Evolutionary conservation across 2,329 filamentous ascomycete species (phyloP).

Genomic region (Fusarium brachygibbosum): DNA sequence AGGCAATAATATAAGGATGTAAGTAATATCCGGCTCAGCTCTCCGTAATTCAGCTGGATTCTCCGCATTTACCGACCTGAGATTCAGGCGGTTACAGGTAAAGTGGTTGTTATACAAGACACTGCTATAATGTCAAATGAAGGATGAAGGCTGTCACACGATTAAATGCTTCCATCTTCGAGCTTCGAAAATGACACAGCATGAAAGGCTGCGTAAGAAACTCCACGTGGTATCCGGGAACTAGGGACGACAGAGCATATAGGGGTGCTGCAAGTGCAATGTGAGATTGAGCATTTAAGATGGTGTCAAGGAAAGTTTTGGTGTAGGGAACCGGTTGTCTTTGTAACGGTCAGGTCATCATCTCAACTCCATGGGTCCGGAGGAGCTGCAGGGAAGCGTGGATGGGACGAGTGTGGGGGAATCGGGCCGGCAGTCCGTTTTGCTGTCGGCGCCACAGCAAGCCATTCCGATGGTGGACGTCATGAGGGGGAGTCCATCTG

Average conservation of each 20-base stretch:
- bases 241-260: constrained; percentile 31
- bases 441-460: constrained; percentile 45
- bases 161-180: background rate
- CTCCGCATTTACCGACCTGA: constrained; percentile 32
- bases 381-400: constrained; percentile 30
- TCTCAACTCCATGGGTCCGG: constrained; percentile 4
- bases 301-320: constrained; percentile 17
- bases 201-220: constrained; percentile 6
- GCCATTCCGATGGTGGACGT: constrained; percentile 44
- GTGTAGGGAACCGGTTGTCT: constrained; percentile 11
- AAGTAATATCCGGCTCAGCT: constrained; percentile 24
- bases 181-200: constrained; percentile 10
- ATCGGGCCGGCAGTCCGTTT: constrained; percentile 47
- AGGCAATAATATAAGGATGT: constrained; percentile 1
- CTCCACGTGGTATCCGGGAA: constrained; percentile 42
- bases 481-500: constrained; percentile 18
- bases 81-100: constrained; percentile 27
- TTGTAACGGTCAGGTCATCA: constrained; percentile 26
- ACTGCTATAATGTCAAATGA: constrained; percentile 14
- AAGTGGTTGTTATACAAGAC: constrained; percentile 23
- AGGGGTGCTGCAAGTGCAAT: background rate
- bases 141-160: constrained; percentile 10
- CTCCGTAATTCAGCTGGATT: constrained; percentile 32
- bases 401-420: constrained; percentile 47
- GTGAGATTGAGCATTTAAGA: constrained; percentile 2